Evolutionary conservation across 2,329 filamentous ascomycete species (phyloP).

Genomic region (Bertia moriformis): DNA sequence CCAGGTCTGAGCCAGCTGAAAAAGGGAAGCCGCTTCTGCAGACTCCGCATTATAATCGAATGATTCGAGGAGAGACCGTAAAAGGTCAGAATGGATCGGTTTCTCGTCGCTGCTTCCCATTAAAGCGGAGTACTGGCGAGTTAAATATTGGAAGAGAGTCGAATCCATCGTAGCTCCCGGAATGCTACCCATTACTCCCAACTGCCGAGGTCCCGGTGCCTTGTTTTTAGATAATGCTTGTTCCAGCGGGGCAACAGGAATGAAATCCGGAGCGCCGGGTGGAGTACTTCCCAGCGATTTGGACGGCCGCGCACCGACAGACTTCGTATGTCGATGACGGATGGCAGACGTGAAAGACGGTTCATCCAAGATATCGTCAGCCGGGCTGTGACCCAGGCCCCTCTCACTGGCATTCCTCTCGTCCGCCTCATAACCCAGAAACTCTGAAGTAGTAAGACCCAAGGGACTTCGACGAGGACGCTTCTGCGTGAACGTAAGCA

Average conservation of each 20-base stretch:
- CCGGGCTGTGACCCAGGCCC: conserved; percentile 29
- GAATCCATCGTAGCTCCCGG: conserved; percentile 26
- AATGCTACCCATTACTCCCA: conserved; percentile 30
- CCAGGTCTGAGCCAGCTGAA: conserved; percentile 42
- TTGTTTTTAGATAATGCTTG: conserved; percentile 27
- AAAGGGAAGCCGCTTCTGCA: conserved; percentile 30
- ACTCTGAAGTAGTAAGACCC: conserved; percentile 21
- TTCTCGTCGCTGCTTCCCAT: conserved; percentile 12
- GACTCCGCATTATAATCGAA: conserved; percentile 37
- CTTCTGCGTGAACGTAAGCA: conserved; percentile 36
- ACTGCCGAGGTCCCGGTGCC: conserved; percentile 23
- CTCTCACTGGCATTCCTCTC: conserved; percentile 28
- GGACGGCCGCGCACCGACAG: conserved; percentile 21
- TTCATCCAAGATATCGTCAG: conserved; percentile 42
- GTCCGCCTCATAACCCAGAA: conserved; percentile 22
- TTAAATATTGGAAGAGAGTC: conserved; percentile 22
- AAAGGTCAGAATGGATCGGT: not conserved
- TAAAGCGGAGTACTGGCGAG: conserved; percentile 22
- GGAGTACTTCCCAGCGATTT: conserved; percentile 38
- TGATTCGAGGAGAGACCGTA: conserved; percentile 17
- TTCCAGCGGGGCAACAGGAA: conserved; percentile 32
- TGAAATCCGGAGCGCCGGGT: conserved; percentile 26
- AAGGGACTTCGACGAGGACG: conserved; percentile 24
- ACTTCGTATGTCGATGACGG: conserved; percentile 28
- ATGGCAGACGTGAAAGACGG: conserved; percentile 31